These are phyloP conservation scores for Colletotrichum tanaceti DNA, from an alignment of 2,329 filamentous ascomycete genomes.

Conservation along the genomic window DNA sequence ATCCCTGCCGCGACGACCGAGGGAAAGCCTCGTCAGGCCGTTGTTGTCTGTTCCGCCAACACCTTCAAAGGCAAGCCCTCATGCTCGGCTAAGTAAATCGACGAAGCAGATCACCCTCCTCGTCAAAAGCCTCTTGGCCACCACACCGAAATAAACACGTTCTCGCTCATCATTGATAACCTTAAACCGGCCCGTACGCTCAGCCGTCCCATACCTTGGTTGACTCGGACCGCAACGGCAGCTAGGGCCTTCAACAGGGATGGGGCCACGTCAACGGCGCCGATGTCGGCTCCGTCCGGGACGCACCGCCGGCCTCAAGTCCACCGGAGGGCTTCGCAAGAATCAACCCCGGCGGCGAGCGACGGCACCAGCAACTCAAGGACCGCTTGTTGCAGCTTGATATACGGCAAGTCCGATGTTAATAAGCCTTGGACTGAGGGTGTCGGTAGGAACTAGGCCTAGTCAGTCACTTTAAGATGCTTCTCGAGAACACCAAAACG, in stretches of 20 bases:
- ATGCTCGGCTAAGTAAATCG: conserved; percentile 61
- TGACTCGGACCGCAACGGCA: conserved; percentile 56
- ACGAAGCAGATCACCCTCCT: conserved; percentile 60
- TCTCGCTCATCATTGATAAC: conserved; percentile 54
- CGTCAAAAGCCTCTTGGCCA: conserved; percentile 60
- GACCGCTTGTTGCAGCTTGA: conserved; percentile 51
- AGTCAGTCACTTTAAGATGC: conserved; percentile 41
- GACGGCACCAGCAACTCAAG: conserved; percentile 53
- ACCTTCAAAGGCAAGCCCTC: conserved; percentile 72
- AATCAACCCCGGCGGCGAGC: conserved; percentile 71
- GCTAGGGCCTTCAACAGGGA: conserved; percentile 55
- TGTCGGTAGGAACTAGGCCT: conserved; percentile 56
- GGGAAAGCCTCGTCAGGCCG: conserved; percentile 46
- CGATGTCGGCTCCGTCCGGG: conserved; percentile 71
- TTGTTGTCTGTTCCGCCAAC: conserved; percentile 49
- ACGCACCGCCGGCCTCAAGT: conserved; percentile 64
- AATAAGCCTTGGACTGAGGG: conserved; percentile 64
- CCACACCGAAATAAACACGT: conserved; percentile 59
- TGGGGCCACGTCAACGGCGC: conserved; percentile 67
- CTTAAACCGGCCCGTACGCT: conserved; percentile 55
- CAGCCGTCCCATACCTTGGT: conserved; percentile 55
- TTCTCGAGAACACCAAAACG: conserved; percentile 43
- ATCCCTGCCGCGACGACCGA: conserved; percentile 45
- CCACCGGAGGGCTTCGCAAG: conserved; percentile 74
- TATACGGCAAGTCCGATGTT: conserved; percentile 55